Base-by-base conservation (phyloP, 148 eudicot genomes). In the Rhododendron williamsianum region DNA sequence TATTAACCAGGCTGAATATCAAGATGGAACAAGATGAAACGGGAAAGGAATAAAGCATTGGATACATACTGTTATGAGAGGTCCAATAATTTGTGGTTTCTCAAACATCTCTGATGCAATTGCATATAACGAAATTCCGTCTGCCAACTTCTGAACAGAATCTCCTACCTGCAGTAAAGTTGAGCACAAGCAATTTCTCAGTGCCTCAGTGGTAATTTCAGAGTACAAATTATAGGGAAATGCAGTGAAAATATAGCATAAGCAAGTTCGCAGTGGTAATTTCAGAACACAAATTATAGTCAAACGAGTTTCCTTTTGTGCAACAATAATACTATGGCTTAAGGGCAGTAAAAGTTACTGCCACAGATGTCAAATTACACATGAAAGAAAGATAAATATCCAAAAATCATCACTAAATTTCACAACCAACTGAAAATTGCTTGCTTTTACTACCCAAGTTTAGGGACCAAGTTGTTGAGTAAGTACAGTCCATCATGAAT, bases 101-200 rank as follows among this genome's bases (percentile, higher is more conserved):
- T 95, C 87, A 76, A 81, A 86, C 85, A 83, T 88, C 54, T 93
- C 97, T 21, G 93, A 87, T 54, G 86, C 86, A 83, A 94, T 88
- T 46, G 99, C 89, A 82, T 83, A 90, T 82, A 96, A 84, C 10
- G 98, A 85, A 23, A 96, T 96, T 78, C 99, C 99, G 9, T 96
- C 99, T 12, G 99, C 98, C 85, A 96, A 88, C 89, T 96, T 96
- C 92, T 93, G 96, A 85, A 91, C 93, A 65, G 97, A 94, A 54
- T 97, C 96, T 84, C 99, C 99, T 25, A 97, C 99, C 99, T 97
- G 87, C 76, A 88, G 76, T 76, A 56, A 36, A 87, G 77, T 82
- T 60, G 73, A 19, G 67, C 45, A 48, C 25, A 81, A 86, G 67
- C 41, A 13, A 71, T 41, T 13, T 71, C 76, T 23, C 49, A 81